phyloP scores from a whole-genome alignment of 2,329 filamentous ascomycete genomes.

The Sclerotiophoma versabilis region DNA sequence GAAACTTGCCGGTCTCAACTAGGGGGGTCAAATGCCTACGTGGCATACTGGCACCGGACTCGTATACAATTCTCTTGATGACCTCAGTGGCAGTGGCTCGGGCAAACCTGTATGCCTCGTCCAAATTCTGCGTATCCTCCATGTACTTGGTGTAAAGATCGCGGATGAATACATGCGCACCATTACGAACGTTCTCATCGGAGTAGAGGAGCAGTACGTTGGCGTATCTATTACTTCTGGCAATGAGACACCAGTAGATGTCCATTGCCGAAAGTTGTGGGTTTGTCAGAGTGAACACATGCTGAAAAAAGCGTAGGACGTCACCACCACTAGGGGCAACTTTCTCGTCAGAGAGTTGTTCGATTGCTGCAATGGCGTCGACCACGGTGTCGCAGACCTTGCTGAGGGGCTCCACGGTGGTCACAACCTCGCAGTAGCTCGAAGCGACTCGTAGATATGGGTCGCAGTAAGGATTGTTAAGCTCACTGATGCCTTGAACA shows the following conservation, averaged over 20 bases:
- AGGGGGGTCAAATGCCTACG: conserved; percentile 37
- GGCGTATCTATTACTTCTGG: conserved; percentile 25
- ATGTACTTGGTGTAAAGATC: conserved; percentile 32
- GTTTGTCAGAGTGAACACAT: neutral
- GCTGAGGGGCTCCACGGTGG: conserved; percentile 20
- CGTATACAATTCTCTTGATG: conserved; percentile 30
- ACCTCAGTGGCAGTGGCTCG: neutral
- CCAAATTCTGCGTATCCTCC: conserved; percentile 10
- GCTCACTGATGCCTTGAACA: conserved; percentile 34
- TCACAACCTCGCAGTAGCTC: conserved; percentile 38
- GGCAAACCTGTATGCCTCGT: conserved; percentile 16
- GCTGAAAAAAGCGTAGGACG: conserved; percentile 36
- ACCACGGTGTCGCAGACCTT: conserved; percentile 31
- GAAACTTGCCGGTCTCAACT: conserved; percentile 27
- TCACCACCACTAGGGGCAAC: conserved; percentile 31
- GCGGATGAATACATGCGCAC: conserved; percentile 27
- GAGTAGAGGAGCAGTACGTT: conserved; percentile 38
- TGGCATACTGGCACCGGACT: conserved; percentile 31
- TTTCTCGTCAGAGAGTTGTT: conserved; percentile 20
- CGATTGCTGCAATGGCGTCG: conserved; percentile 23
- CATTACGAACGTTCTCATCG: conserved; percentile 38
- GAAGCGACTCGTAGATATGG: conserved; percentile 43
- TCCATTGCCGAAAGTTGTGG: neutral
- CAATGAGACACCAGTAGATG: conserved; percentile 34
- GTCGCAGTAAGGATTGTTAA: conserved; percentile 37